Evolutionary conservation across 2,329 filamentous ascomycete species (phyloP), one percentile per base, ranked within the genome.

Genomic region (Aspergillus glaucus): DNA sequence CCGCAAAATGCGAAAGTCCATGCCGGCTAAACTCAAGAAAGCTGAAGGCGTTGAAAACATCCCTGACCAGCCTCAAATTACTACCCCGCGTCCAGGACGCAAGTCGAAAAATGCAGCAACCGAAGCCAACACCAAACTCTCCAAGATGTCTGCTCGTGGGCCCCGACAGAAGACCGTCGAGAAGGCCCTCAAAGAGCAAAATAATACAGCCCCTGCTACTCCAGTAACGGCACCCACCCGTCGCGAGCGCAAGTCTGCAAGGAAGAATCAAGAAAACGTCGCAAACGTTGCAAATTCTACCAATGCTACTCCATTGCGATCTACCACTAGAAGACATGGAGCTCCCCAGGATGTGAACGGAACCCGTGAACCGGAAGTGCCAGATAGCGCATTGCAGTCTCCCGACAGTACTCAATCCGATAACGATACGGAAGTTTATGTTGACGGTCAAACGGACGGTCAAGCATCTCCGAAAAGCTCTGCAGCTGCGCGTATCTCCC

Each of bases 401-500:
- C 15, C 37, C 6, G 17, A 40, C 37, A 40, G 34, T 36, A 36
- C n/a, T 36, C 51, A 56, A 30, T 57, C 58, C 8, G 56, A 59
- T 15, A 58, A 59, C 21, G 54, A 53, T 34, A 17, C 52, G 2
- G 57, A 59, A 4, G 53, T 59, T 51, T 58, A 58, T 37, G 44
- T 60, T 14, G 57, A 58, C 22, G 59, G 55, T 5, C 51, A 54
- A 12, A 44, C 50, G 15, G 59, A 61, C 8, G 39, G 44, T 12
- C 55, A 54, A 4, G 50, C 50, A 6, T 61, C 58, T 3, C 54
- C 58, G 6, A 55, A 51, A 7, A 55, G 54, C 49, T 47, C 53
- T 15, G 37, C 47, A 6, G 54, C 48, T 9, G 50, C 50, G 4
- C 53, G 58, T 14, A 51, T 49, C 1, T 60, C 58, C 3, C 48